Percentiles rank a stretch among this genome's conserved stretches.
Conservation (phyloP, 2,329 filamentous ascomycete species). For the Parafenestella ontariensis region DNA sequence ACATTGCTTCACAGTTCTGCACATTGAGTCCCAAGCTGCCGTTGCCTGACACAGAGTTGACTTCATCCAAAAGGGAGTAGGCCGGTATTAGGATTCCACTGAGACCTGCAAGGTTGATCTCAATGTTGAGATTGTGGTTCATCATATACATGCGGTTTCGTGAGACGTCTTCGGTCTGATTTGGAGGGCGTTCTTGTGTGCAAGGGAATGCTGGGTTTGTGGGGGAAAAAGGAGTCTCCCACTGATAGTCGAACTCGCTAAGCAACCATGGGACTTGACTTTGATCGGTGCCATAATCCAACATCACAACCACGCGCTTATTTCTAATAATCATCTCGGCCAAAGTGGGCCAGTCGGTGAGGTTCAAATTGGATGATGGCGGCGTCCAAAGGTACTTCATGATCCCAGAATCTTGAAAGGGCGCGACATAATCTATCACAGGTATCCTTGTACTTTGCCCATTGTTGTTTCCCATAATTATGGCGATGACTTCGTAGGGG, state of each 20-base stretch:
- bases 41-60: conserved; percentile 40
- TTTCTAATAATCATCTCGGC: conserved; percentile 59
- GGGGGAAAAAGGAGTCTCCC: conserved; percentile 89
- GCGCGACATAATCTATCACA: conserved; percentile 68
- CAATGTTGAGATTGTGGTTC: conserved; percentile 89
- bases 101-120: conserved; percentile 29
- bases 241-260: conserved; percentile 86
- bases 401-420: conserved; percentile 76
- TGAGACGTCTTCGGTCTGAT: conserved; percentile 59
- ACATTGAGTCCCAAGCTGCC: conserved; percentile 36
- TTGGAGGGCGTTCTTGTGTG: conserved; percentile 76
- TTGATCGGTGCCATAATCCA: conserved; percentile 69
- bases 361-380: conserved; percentile 70
- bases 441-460: conserved; percentile 59
- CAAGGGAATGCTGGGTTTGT: conserved; percentile 76
- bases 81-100: conserved; percentile 55
- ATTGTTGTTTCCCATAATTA: conserved; percentile 82
- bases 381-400: conserved; percentile 76
- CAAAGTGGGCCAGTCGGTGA: conserved; percentile 84
- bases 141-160: conserved; percentile 75
- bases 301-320: conserved; percentile 43
- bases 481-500: conserved; percentile 86
- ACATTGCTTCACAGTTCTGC: conserved; percentile 36
- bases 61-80: conserved; percentile 32
- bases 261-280: conserved; percentile 80